phyloP scores from a whole-genome alignment of 1,139 yeast species.

The Groenewaldozyma sp. region DNA sequence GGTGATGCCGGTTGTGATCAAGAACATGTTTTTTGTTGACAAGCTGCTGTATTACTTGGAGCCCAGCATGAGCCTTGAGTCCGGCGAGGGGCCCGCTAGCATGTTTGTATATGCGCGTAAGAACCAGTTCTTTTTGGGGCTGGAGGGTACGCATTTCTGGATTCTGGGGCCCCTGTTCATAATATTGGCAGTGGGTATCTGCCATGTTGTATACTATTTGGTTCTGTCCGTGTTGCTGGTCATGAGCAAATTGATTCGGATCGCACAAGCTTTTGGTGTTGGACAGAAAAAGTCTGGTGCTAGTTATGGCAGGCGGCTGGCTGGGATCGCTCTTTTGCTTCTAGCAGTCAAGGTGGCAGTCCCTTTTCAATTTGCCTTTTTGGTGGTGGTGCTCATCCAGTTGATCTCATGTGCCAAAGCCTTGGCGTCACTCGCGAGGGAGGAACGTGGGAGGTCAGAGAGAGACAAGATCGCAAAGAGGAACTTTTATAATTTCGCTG shows the following conservation, averaged over 20 bases:
- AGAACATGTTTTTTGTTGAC: constrained; percentile 9
- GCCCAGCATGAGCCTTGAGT: constrained; percentile 19
- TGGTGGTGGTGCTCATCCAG: constrained; percentile 6
- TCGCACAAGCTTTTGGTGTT: background rate
- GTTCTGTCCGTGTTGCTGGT: constrained; percentile 13
- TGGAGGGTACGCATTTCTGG: constrained; percentile 49
- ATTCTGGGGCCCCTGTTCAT: constrained; percentile 52
- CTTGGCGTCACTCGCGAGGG: background rate
- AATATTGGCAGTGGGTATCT: constrained; percentile 42
- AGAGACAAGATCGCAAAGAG: background rate
- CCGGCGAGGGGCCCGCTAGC: constrained; percentile 19
- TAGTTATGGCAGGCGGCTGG: constrained; percentile 9
- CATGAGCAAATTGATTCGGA: constrained; percentile 2
- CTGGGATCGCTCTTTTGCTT: constrained; percentile 34
- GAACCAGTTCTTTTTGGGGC: constrained; percentile 50
- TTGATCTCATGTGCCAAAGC: constrained; percentile 3
- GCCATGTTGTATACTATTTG: constrained; percentile 30
- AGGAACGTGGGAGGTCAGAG: background rate
- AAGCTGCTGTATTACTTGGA: constrained; percentile 30
- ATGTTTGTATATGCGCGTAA: constrained; percentile 18
- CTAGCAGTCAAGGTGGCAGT: constrained; percentile 47
- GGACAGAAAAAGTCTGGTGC: background rate
- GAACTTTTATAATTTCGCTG: constrained; percentile 15
- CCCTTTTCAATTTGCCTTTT: constrained; percentile 65
- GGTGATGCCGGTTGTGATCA: constrained; percentile 36